Conservation (phyloP, 495 filamentous ascomycete species). For the Penicillium silybi region DNA sequence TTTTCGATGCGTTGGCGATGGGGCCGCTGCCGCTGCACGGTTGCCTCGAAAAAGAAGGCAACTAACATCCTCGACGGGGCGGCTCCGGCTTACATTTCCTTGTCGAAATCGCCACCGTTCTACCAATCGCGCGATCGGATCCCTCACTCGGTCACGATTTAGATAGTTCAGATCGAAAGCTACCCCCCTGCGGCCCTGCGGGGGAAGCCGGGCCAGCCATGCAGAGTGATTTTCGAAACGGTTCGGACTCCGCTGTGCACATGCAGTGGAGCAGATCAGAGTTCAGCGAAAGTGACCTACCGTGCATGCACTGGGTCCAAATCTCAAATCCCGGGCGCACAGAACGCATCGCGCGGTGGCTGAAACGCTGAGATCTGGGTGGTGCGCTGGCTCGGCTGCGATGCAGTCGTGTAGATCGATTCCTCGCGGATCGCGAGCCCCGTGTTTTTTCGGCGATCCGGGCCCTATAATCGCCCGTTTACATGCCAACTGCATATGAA, state of each 20-base stretch:
- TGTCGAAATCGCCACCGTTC: background rate
- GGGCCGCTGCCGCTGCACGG: background rate
- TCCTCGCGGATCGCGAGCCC: slow-evolving; percentile 16
- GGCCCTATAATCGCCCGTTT: background rate
- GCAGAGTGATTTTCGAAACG: slow-evolving; percentile 1
- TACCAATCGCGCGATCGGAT: background rate
- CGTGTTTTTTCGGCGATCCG: background rate
- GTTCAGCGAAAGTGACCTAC: slow-evolving; percentile 26
- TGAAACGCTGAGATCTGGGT: slow-evolving; percentile 24
- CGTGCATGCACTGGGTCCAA: slow-evolving; percentile 19
- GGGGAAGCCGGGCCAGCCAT: slow-evolving; percentile 11
- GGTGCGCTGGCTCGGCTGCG: slow-evolving; percentile 14
- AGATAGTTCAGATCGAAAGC: slow-evolving; percentile 25
- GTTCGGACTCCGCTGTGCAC: slow-evolving; percentile 1
- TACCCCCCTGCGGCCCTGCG: background rate
- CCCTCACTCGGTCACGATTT: slow-evolving; percentile 14
- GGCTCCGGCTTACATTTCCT: background rate
- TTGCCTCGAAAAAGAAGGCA: background rate
- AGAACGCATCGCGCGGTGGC: slow-evolving; percentile 25
- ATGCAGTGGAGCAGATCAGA: slow-evolving; percentile 1
- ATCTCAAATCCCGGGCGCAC: slow-evolving; percentile 18
- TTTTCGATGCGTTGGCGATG: background rate
- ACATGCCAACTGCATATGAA: slow-evolving; percentile 12
- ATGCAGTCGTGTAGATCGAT: slow-evolving; percentile 27
- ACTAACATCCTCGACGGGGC: background rate